Evolutionary conservation across 2,329 filamentous ascomycete genomes (phyloP).

Genomic region (Stagonosporopsis tanaceti): DNA sequence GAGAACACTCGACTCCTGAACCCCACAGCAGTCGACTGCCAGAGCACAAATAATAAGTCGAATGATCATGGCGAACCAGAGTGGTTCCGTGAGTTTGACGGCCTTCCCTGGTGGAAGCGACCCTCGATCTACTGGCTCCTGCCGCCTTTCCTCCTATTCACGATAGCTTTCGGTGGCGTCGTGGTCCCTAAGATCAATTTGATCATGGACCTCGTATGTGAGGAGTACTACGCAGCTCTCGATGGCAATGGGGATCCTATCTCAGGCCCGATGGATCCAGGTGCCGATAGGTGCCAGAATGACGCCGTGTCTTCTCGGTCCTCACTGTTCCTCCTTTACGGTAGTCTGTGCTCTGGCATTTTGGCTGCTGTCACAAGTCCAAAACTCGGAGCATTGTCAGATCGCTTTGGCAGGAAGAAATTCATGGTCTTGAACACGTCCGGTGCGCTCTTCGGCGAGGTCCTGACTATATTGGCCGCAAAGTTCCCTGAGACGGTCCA

Average conservation of each 20-base stretch:
- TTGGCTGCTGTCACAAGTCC: slow-evolving; percentile 84
- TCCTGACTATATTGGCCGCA: slow-evolving; percentile 79
- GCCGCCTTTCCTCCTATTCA: slow-evolving; percentile 80
- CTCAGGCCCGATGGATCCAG: slow-evolving; percentile 44
- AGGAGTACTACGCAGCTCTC: slow-evolving; percentile 76
- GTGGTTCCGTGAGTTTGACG: slow-evolving; percentile 50
- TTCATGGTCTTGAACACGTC: slow-evolving; percentile 76
- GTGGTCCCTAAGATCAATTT: slow-evolving; percentile 88
- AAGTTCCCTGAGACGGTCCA: slow-evolving; percentile 75
- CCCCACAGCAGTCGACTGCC: slow-evolving; percentile 22
- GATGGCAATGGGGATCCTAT: slow-evolving; percentile 46
- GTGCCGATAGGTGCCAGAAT: slow-evolving; percentile 73
- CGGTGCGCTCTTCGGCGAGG: slow-evolving; percentile 77
- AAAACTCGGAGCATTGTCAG: slow-evolving; percentile 83
- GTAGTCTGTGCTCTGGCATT: slow-evolving; percentile 76
- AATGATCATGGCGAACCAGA: slow-evolving; percentile 25
- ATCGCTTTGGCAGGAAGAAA: slow-evolving; percentile 81
- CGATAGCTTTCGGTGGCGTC: slow-evolving; percentile 84
- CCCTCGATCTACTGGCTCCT: slow-evolving; percentile 80
- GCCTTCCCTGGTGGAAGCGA: slow-evolving; percentile 58
- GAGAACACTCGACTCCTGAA: slow-evolving; percentile 43
- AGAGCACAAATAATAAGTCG: slow-evolving; percentile 19
- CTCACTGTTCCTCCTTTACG: slow-evolving; percentile 78
- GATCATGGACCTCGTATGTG: slow-evolving; percentile 83
- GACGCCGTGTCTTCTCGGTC: slow-evolving; percentile 80